Base-by-base conservation (phyloP, 129 eudicot species). In the Flaveria brownii region DNA sequence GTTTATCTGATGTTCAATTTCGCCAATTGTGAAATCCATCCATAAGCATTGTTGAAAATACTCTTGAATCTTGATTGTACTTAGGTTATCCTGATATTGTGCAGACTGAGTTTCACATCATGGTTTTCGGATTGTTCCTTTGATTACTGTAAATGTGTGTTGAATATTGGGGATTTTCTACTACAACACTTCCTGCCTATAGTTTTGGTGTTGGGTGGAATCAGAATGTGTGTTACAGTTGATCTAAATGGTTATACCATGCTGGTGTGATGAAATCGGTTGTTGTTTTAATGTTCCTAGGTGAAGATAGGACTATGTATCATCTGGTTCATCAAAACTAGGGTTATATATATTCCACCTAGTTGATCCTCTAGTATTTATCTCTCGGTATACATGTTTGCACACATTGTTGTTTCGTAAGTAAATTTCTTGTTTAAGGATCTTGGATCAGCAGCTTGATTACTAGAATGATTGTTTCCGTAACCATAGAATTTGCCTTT, bases 311-410 rank as follows among this genome's bases (percentile, higher is more conserved):
- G 43, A 5, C 18, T 61, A 46, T 11, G 39, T 60, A 36, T 26
- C 17, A 3, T 39, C 46, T 43, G 51, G 33, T 18, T 46, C 52
- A 76, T 33, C 55, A 51, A 33, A 13, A 20, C 6, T 67, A 30
- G 41, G 54, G 43, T 42, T 26, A 16, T 23, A 22, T 52, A 52
- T 55, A 54, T 60, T 72, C 66, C 12, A 55, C 52, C 67, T 36
- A 36, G 55, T 54, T 54, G 30, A 54, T 72, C 22, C 22, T 50
- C 42, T n/a, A 14, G 41, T 33, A 33, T 65, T 20, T 5, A 25
- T 70, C 39, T 13, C 41, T 22, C 50, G 62, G 14, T 61, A 72
- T 61, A 23, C 60, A 50, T 79, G 17, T 72, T 70, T 2, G 13
- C 46, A 41, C 71, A 28, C 30, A 15, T 70, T 50, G 73, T 36